Evolutionary conservation across 2,329 filamentous ascomycete genomes (phyloP).

Genomic region (Colletotrichum eleusines): DNA sequence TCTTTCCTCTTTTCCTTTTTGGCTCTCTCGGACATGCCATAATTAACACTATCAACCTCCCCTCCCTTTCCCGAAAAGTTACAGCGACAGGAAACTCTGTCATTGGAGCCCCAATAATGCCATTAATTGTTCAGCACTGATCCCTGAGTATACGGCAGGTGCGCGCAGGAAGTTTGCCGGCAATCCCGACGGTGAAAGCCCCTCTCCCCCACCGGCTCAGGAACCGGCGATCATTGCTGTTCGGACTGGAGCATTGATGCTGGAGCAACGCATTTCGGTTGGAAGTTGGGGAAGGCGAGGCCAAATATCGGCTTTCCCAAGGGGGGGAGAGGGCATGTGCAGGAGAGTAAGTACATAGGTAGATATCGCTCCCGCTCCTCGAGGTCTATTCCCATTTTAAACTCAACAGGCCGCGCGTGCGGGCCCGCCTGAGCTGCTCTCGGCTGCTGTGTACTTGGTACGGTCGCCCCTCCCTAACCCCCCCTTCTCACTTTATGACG

Average conservation of each 20-base stretch:
- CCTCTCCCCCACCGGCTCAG: not conserved
- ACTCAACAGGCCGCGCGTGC: not conserved
- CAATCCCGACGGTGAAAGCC: not conserved
- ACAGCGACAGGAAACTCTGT: constrained; percentile 9
- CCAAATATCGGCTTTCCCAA: no score
- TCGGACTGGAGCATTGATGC: not conserved
- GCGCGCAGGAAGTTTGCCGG: not conserved
- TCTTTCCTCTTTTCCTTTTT: no score
- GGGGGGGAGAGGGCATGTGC: no score
- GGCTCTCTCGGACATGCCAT: not conserved
- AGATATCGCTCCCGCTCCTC: not conserved
- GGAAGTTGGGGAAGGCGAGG: not conserved
- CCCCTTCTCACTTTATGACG: no score
- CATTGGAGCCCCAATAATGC: not conserved
- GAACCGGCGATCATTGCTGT: not conserved
- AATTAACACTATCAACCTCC: not conserved
- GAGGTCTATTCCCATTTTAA: not conserved
- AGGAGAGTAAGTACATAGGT: no score
- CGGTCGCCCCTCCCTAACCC: not conserved
- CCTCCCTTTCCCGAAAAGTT: not conserved
- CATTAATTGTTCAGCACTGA: not conserved
- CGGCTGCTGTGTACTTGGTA: not conserved
- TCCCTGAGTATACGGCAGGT: no score
- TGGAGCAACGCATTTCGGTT: not conserved
- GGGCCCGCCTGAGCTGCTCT: not conserved